A percentile compares a stretch with the other conserved stretches of the same genome.
Evolutionary conservation across 495 filamentous ascomycete species (phyloP).

Genomic region (Xylaria telfairii): DNA sequence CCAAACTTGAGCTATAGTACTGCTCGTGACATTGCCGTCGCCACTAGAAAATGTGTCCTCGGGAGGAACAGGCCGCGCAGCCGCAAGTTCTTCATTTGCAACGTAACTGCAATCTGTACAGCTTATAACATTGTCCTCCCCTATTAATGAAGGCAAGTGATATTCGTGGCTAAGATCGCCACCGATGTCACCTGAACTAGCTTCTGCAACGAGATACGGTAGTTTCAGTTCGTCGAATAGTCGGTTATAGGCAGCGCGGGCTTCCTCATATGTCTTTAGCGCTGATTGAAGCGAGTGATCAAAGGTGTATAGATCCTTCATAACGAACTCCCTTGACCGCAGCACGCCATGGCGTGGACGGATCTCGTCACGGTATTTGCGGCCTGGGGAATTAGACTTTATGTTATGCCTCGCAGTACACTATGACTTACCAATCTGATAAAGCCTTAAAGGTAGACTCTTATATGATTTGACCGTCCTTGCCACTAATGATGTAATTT

Average conservation of each 20-base stretch:
- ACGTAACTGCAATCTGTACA: conserved; percentile 77
- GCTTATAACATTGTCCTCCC: conserved; percentile 83
- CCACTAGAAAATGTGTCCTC: conserved; percentile 32
- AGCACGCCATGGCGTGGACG: conserved; percentile 88
- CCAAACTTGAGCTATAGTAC: conserved; percentile 56
- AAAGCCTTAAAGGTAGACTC: conserved; percentile 83
- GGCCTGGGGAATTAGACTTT: conserved; percentile 55
- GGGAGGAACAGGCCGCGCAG: conserved; percentile 24
- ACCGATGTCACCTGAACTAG: conserved; percentile 95
- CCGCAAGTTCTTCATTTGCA: conserved; percentile 84
- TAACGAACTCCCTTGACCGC: conserved; percentile 90
- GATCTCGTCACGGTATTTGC: conserved; percentile 93
- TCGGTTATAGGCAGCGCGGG: conserved; percentile 69
- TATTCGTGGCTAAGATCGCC: conserved; percentile 94
- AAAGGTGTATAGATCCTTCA: conserved; percentile 99
- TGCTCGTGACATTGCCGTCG: conserved; percentile 20
- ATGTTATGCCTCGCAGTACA: background rate
- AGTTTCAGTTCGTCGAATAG: conserved; percentile 86
- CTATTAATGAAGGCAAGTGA: conserved; percentile 78
- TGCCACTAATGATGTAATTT: conserved; percentile 83
- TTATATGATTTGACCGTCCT: conserved; percentile 82
- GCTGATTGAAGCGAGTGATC: conserved; percentile 71
- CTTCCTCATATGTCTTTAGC: conserved; percentile 75
- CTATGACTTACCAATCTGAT: conserved; percentile 78
- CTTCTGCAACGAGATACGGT: conserved; percentile 82